These are phyloP conservation scores for Aleurites moluccanus DNA, from an alignment of 441 rosid genomes.

Conservation along the genomic window DNA sequence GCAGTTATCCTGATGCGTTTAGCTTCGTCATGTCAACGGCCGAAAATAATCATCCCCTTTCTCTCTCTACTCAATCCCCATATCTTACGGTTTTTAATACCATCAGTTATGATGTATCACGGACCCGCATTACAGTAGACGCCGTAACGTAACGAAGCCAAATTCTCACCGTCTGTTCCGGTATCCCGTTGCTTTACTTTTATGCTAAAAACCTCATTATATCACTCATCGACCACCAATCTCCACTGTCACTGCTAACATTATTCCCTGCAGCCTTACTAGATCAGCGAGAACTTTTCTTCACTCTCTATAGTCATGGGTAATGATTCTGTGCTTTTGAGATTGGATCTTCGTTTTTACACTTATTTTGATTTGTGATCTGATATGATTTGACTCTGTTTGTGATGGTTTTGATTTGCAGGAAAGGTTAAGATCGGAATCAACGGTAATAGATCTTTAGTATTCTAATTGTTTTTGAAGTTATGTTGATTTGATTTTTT, in stretches of 20 bases:
- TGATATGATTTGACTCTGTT: neutral
- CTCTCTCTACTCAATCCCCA: neutral
- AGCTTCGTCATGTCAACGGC: too few relatives aligned
- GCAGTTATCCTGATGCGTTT: too few relatives aligned
- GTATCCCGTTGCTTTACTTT: neutral
- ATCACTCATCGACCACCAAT: neutral
- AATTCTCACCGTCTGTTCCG: slow-evolving; percentile 2
- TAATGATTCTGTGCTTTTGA: neutral
- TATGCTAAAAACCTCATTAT: neutral
- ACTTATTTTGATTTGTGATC: neutral
- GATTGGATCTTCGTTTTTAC: neutral
- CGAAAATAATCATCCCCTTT: too few relatives aligned
- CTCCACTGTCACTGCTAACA: neutral
- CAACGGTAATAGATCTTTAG: slow-evolving; percentile 24
- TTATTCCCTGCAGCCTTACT: neutral
- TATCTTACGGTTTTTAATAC: slow-evolving; percentile 2
- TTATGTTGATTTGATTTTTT: neutral
- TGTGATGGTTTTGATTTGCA: slow-evolving; percentile 13
- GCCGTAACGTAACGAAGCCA: too few relatives aligned
- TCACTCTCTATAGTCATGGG: slow-evolving; percentile 27
- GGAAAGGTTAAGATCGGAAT: slow-evolving; percentile 35
- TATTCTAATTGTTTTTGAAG: neutral
- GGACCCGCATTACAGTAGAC: neutral
- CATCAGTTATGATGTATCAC: neutral
- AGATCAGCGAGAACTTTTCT: neutral